Percentiles rank a stretch among this genome's conserved stretches.
Evolutionary conservation across 1,284 basidiomycete genomes (phyloP).

Genomic region (Lignosus rhinocerotis): DNA sequence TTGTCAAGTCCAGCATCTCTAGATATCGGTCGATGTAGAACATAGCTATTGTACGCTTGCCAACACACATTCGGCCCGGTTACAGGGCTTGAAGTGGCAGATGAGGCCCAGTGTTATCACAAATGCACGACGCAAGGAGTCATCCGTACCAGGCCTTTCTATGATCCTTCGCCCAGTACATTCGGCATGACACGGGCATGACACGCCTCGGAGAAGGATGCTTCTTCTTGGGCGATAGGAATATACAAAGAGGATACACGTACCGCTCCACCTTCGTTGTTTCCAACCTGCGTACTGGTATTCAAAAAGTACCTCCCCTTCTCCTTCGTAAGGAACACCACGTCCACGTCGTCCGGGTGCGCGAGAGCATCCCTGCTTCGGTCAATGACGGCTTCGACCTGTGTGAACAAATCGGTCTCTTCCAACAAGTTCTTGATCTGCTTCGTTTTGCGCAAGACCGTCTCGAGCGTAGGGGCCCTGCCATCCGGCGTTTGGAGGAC

Average conservation of each 20-base stretch:
- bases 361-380: conserved; percentile 59
- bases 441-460: conserved; percentile 70
- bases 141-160: too few species aligned
- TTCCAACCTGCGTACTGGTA: conserved; percentile 91
- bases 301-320: conserved; percentile 80
- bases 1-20: background rate
- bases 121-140: background rate
- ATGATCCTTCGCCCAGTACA: too few species aligned
- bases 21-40: background rate
- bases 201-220: background rate
- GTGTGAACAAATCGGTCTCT: conserved; percentile 74
- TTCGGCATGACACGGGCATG: background rate
- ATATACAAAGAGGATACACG: conserved; percentile 34
- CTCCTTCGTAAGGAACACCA: conserved; percentile 81
- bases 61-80: background rate
- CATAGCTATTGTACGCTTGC: background rate
- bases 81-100: too few species aligned
- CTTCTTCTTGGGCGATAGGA: background rate
- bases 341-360: conserved; percentile 75
- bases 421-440: conserved; percentile 64
- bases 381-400: conserved; percentile 75
- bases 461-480: conserved; percentile 49
- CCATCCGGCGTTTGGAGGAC: conserved; percentile 41
- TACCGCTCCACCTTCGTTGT: conserved; percentile 90
- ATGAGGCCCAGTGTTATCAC: background rate